Base-by-base conservation (phyloP, 192 early-diverging fungal genomes). In the Umbelopsis isabellina region DNA sequence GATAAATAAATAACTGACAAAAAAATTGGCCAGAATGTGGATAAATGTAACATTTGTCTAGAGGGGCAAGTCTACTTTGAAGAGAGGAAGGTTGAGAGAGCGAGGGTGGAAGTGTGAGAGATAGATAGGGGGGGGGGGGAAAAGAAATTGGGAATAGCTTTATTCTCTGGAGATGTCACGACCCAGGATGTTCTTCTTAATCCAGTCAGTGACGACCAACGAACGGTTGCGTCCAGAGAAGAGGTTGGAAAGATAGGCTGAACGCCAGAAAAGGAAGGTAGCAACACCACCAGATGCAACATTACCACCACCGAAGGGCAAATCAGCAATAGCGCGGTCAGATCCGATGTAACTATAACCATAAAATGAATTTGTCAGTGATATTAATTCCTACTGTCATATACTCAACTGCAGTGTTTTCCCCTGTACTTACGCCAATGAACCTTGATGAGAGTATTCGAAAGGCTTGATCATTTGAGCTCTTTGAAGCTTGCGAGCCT, bases 241-340 rank as follows among this genome's bases (percentile, higher is more conserved):
- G 53, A 96, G 85, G 81, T 91, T 90, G 72, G 83, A 88, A 33
- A 92, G 70, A 71, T 90, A 91, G 10, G 87, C 91, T 6, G 88
- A 89, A 71, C 90, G 85, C 91, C 90, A 91, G 85, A 91, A 91
- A 72, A 90, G 85, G 77, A 87, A 93, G 10, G 89, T 90, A 33
- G 90, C 84, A 47, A 91, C 78, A 55, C 89, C 89, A 67, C 89
- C 87, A 4, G 87, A 81, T 1, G 88, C 83, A 20, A 91, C 79
- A 68, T 89, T 90, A 58, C 83, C 83, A 79, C 85, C 84, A 75
- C 86, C 80, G 74, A 91, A 83, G 16, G 94, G 96, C n/a, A 98
- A 74, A 68, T 98, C 95, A 4, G 95, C 95, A 81, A 98, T 95
- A 45, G 95, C 96, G 80, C 91, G 90, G 71, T 98, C 96, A n/a